These are phyloP conservation scores for Bipolaris oryzae DNA, from an alignment of 2,329 filamentous ascomycete genomes.

Conservation along the genomic window DNA sequence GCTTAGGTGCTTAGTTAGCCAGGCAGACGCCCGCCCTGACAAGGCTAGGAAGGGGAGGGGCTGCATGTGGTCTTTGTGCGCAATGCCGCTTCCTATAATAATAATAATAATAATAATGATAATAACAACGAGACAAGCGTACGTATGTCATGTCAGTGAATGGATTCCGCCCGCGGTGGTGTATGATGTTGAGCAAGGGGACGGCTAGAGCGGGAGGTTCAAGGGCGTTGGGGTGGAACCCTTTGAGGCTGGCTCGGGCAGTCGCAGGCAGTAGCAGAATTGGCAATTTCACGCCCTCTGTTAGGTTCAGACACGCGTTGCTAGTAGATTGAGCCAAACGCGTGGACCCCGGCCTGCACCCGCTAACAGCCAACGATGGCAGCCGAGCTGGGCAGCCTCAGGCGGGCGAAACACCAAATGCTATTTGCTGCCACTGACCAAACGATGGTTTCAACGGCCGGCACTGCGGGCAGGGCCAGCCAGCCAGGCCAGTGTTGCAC, in stretches of 20 bases:
- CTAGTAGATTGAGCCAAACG: slow-evolving; percentile 16
- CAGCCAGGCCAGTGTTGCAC: slow-evolving; percentile 37
- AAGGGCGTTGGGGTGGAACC: slow-evolving; percentile 21
- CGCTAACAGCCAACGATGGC: slow-evolving; percentile 10
- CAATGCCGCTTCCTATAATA: too few species aligned
- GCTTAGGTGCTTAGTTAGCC: too few species aligned
- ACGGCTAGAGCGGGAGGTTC: slow-evolving; percentile 34
- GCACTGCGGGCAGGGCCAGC: slow-evolving; percentile 13
- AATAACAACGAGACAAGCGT: too few species aligned
- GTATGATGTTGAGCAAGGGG: slow-evolving; percentile 33
- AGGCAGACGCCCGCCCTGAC: too few species aligned
- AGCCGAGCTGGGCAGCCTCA: slow-evolving; percentile 4
- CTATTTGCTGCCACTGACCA: slow-evolving; percentile 17
- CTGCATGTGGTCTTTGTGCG: too few species aligned
- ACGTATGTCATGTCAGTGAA: too few species aligned
- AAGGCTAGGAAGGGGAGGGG: too few species aligned
- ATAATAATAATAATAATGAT: too few species aligned
- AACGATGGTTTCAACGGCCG: slow-evolving; percentile 22
- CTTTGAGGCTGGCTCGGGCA: slow-evolving; percentile 12
- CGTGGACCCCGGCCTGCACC: slow-evolving; percentile 16
- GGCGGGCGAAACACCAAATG: slow-evolving; percentile 19
- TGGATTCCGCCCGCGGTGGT: too few species aligned
- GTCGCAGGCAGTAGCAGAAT: slow-evolving; percentile 18
- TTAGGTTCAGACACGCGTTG: slow-evolving; percentile 18
- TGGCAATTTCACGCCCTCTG: slow-evolving; percentile 32